phyloP scores from a whole-genome alignment of 2,329 filamentous ascomycete species.

The Pestalotiopsis sp. region DNA sequence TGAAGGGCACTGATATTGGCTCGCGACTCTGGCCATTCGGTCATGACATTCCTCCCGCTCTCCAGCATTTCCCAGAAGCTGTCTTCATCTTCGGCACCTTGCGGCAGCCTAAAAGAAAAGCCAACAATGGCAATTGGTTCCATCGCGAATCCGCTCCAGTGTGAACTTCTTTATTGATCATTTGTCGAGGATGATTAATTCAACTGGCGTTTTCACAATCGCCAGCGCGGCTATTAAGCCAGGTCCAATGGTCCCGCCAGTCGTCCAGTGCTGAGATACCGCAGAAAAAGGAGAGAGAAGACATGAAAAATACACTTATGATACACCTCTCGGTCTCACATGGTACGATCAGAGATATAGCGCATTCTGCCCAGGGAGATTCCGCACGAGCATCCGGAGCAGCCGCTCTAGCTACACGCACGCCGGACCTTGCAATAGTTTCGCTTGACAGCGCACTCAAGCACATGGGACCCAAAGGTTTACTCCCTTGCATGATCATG shows the following conservation, averaged over 20 bases:
- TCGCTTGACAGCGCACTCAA: neutral
- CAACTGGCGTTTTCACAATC: neutral
- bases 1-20: neutral
- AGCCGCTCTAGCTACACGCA: neutral
- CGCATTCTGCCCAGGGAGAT: neutral
- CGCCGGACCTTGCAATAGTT: neutral
- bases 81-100: slow-evolving; percentile 5
- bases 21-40: slow-evolving; percentile 1
- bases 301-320: neutral
- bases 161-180: neutral
- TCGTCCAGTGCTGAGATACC: neutral
- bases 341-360: neutral
- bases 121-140: slow-evolving; percentile 8
- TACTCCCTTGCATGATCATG: neutral
- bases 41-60: slow-evolving; percentile 6
- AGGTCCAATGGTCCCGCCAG: neutral
- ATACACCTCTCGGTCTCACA: neutral
- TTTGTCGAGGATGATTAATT: neutral
- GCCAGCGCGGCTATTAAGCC: neutral
- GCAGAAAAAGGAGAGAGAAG: neutral
- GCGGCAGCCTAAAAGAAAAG: slow-evolving; percentile 8
- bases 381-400: neutral
- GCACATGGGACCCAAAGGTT: neutral
- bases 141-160: neutral
- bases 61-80: slow-evolving; percentile 10